Base-by-base conservation (phyloP, 805 yeast genomes). In the Teunomyces gatunensis region DNA sequence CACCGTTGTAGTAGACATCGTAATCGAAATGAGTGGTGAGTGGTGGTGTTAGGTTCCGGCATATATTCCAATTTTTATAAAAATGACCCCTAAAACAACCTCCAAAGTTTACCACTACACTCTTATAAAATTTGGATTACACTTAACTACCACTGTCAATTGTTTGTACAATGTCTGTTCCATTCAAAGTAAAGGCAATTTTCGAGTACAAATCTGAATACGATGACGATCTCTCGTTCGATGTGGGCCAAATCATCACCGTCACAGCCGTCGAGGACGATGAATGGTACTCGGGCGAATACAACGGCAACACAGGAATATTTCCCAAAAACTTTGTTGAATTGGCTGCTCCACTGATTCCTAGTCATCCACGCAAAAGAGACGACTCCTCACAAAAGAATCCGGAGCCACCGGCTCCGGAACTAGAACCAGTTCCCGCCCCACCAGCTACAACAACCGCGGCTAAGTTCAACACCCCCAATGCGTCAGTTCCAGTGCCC, bases 271-370 rank as follows among this genome's bases (percentile, higher is more conserved):
- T 88, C 45, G 96, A 89, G 55, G 97, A 92, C 64, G 96, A 84
- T 5, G 96, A 91, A 53, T 94, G 98, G 98, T 86, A 80, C 60
- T 72, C 78, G 34, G 99, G 99, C 3, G 69, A 74, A 4, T 86
- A 78, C 56, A 69, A 70, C 28, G 88, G 88, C 4, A 66, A 69
- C 39, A 66, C 78, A 17, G 99, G 99, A 6, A 84, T 91, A 71
- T 94, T 94, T 58, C 99, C 99, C 3, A 81, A 79, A 61, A 83
- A 81, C 59, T 92, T 89, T 69, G 98, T 92, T 4, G 80, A 80
- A 43, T 47, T 53, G n/a, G 42, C 39, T 15, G 48, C 18, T 13
- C 47, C 42, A 2, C 45, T 52, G 17, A 34, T 23, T 7, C 29
- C 53, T 10, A 23, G 30, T 10, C 54, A 21, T 46, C 49, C 48